Evolutionary conservation across 805 yeast genomes (phyloP), one percentile per base, ranked within the genome.

Genomic region (Zygotorulaspora florentina): DNA sequence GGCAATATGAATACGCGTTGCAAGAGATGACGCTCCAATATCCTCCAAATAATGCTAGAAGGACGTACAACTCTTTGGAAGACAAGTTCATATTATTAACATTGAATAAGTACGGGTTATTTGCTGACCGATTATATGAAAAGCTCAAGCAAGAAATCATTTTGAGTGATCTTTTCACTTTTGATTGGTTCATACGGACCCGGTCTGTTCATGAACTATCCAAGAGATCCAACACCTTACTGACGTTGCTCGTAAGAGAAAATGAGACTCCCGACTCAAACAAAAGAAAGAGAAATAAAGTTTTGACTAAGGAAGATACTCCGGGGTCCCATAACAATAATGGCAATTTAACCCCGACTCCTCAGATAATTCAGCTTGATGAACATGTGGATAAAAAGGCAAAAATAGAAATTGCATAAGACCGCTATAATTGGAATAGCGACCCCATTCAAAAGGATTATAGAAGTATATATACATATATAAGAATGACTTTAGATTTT

Each of bases 31-130:
- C 66, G 3, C 80, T 86, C 18, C 84, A 78, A 44, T 86, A 84
- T 49, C 91, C 93, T 0, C 90, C 90, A n/a, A 85, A 85, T 59
- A 85, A 84, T 60, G 84, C 93, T 10, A 84, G 85, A 57, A 69
- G 89, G 54, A 74, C 84, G 8, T 86, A 83, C 56, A 79, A 86
- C 8, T 77, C 78, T 27, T 62, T 74, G 0, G 95, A 86, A 58
- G 95, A 86, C 58, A 72, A 87, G 43, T 86, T 81, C 54, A 67
- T 86, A 20, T 59, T 86, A 40, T 55, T 75, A 25, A 75, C 79
- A 44, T 83, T 83, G 1, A 73, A 82, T 61, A 81, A 81, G 54
- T 73, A 77, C 53, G 95, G 95, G 0, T 62, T 85, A 20, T 70
- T 76, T 56, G 69, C 77, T 38, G 82, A 79, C 18, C 73, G 77